phyloP scores from a whole-genome alignment of 2,329 filamentous ascomycete genomes.

The Davidsoniella eucalypti region DNA sequence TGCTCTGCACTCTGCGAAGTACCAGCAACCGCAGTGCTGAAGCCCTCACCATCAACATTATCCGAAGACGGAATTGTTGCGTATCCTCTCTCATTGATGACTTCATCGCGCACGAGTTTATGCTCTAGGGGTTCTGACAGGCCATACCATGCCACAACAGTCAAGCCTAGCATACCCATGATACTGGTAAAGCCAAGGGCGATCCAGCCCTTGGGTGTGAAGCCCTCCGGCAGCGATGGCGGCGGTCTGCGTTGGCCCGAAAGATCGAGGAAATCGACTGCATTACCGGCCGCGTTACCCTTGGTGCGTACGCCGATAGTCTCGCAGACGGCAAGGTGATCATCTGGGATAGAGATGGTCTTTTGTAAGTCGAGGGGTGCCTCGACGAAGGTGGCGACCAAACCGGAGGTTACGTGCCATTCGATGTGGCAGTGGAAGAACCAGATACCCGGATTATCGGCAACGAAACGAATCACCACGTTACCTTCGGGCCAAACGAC shows the following conservation, averaged over 20 bases:
- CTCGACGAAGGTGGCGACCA: conserved; percentile 48
- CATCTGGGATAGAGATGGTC: conserved; percentile 39
- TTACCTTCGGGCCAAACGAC: conserved; percentile 49
- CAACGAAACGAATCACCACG: conserved; percentile 49
- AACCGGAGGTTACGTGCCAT: conserved; percentile 56
- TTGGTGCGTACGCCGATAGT: conserved; percentile 30
- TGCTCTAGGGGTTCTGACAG: conserved; percentile 8
- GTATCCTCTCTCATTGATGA: conserved; percentile 10
- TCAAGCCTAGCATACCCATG: conserved; percentile 51
- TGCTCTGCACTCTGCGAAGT: neutral
- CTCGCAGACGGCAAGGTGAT: conserved; percentile 41
- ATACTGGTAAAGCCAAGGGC: conserved; percentile 59
- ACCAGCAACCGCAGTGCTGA: neutral
- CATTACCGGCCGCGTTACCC: conserved; percentile 66
- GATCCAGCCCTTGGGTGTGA: conserved; percentile 54
- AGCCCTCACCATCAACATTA: neutral
- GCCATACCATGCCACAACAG: conserved; percentile 39
- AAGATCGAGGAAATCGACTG: conserved; percentile 44
- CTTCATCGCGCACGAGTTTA: neutral
- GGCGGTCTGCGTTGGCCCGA: conserved; percentile 41
- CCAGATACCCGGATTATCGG: conserved; percentile 52
- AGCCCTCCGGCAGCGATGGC: conserved; percentile 46
- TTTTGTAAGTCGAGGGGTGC: conserved; percentile 46
- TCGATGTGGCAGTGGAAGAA: conserved; percentile 70
- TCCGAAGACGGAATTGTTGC: conserved; percentile 1